Evolutionary conservation across 176 grass and related monocot species (phyloP), one percentile per base, ranked within the genome.

Genomic region (Aegilops umbellulata): DNA sequence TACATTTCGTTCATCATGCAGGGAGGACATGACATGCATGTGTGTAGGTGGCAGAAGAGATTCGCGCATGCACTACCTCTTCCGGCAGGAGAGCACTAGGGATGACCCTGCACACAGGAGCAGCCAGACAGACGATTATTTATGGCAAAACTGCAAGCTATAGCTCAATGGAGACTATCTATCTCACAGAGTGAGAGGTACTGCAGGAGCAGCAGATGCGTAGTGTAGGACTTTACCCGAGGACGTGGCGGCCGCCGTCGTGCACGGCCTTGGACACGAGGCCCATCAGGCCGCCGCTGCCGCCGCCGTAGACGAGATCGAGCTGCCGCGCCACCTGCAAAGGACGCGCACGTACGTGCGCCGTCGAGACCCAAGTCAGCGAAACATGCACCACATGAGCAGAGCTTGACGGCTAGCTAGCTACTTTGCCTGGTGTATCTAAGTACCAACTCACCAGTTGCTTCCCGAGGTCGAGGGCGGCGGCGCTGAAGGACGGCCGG

Each of bases 261-360:
- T 94, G 83, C 25, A 95, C 96, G 68, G 90, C 87, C 89, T 86
- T 88, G 83, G 96, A 98, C 26, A 98, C 90, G 51, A 94, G 62
- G 23, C 96, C 96, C 96, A 98, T 98, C 30, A 98, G 86, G 46
- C 96, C 96, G 86, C 77, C 83, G 88, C 96, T 98, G 70, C 96
- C 96, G 70, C 96, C 96, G 81, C 96, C 96, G 66, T 98, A 98
- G 73, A 98, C 96, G 26, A 98, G 91, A 58, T 95, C 90, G 74
- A 98, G 90, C 66, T 89, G 76, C 90, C 84, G 86, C 60, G 92
- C 86, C n/a, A 95, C 86, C 96, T 95, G 91, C 90, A 70, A 83
- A 38, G 8, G 13, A 60, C 20, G 60, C 60, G 20, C 0, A 7
- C 58, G 34, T 2, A 3, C 38, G 38, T 66, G 5, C 24, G 16